Conservation (phyloP, 257 asterid genomes). For the Linaria vulgaris region DNA sequence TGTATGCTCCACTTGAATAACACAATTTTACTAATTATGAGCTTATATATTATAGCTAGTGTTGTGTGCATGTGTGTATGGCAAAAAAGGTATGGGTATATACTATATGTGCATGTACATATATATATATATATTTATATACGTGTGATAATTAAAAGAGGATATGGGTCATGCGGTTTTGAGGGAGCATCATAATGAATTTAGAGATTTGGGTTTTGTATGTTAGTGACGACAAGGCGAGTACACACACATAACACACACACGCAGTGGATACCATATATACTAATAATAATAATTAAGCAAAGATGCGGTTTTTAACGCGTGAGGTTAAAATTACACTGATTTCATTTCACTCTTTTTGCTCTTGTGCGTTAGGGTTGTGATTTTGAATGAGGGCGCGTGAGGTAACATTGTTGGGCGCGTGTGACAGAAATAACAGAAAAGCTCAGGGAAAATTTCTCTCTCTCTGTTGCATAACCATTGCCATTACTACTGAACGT, state of each 20-base stretch:
- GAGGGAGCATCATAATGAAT: slow-evolving; percentile 21
- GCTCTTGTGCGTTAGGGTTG: too few relatives aligned
- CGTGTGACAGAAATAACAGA: slow-evolving; percentile 37
- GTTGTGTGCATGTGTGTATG: too few relatives aligned
- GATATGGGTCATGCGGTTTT: slow-evolving; percentile 14
- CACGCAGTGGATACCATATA: too few relatives aligned
- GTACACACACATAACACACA: slow-evolving; percentile 21
- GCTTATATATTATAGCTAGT: too few relatives aligned
- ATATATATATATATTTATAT: too few relatives aligned
- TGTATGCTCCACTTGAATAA: too few relatives aligned
- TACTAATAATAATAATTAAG: too few relatives aligned
- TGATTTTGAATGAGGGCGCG: slow-evolving; percentile 30
- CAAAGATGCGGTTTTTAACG: too few relatives aligned
- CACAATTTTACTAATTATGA: too few relatives aligned
- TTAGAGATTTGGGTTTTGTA: slow-evolving; percentile 28
- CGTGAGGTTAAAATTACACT: too few relatives aligned
- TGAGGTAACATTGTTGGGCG: slow-evolving; percentile 15
- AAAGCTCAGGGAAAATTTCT: slow-evolving; percentile 12
- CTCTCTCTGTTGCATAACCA: not conserved
- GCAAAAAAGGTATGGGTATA: too few relatives aligned
- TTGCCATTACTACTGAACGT: slow-evolving; percentile 16
- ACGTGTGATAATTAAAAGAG: not conserved
- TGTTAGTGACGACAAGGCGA: slow-evolving; percentile 11
- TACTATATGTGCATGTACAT: not conserved
- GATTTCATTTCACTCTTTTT: too few relatives aligned